A percentile compares a stretch with the other conserved stretches of the same genome.
phyloP scores from a whole-genome alignment of 2,329 filamentous ascomycete species.

The Dactylonectria estremocensis region DNA sequence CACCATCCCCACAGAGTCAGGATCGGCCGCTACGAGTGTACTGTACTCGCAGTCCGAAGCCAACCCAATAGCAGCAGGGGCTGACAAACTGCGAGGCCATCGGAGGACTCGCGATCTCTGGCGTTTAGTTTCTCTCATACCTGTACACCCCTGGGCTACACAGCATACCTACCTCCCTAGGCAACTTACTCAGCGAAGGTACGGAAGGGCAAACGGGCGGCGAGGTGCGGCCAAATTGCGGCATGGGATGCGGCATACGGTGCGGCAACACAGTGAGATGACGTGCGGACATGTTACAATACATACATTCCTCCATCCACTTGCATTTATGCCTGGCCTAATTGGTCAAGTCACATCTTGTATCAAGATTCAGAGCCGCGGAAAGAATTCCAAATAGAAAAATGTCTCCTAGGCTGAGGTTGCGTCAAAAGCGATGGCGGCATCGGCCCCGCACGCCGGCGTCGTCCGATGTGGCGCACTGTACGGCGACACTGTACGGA shows the following conservation, averaged over 20 bases:
- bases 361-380: too few species aligned
- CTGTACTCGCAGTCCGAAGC: neutral
- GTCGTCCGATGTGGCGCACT: neutral
- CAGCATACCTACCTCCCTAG: too few species aligned
- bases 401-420: neutral
- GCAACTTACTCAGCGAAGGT: neutral
- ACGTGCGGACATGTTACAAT: neutral
- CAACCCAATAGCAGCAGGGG: neutral
- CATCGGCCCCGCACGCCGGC: neutral
- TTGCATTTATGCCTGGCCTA: constrained; percentile 1
- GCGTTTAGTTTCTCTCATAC: too few species aligned
- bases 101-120: neutral
- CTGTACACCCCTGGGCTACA: neutral
- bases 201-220: neutral
- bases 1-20: neutral
- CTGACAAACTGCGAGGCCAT: neutral
- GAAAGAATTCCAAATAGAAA: too few species aligned
- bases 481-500: constrained; percentile 27
- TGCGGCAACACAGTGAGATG: constrained; percentile 2
- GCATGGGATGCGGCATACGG: neutral
- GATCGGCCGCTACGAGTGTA: neutral
- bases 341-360: constrained; percentile 1
- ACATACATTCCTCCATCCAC: neutral
- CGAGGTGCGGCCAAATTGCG: neutral
- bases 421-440: neutral